Evolutionary conservation across 805 yeast species (phyloP), one percentile per base, ranked within the genome.

Genomic region (Kuraishia borneana): DNA sequence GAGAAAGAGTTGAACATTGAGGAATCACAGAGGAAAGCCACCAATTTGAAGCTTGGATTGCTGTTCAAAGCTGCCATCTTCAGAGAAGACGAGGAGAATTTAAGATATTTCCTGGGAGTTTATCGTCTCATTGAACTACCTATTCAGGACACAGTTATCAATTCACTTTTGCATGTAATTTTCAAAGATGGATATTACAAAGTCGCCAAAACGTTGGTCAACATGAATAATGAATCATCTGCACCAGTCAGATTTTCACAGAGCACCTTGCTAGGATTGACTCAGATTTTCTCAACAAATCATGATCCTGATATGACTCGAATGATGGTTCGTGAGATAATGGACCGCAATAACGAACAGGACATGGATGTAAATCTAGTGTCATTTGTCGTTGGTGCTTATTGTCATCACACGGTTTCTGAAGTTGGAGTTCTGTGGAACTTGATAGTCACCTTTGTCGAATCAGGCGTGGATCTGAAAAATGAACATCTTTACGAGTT

Each of bases 51-150:
- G n/a, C 38, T 40, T 4, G 37, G 41, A 30, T 17, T 18, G 12
- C 33, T 53, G 1, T 21, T 52, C n/a, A 30, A 36, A 22, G 19
- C 26, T 32, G 53, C 56, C 2, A 37, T 42, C 21, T 31, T 21
- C 3, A 18, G 50, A 12, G 37, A 45, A 28, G 56, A 53, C 38
- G 39, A 50, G 2, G 36, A 36, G 10, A 40, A 39, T 8, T 29
- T 45, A 2, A 10, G 41, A 8, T 31, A 37, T 6, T 25, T 50
- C 7, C 18, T 50, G 4, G 19, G 32, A 10, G 27, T 36, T 2
- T n/a, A n/a, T n/a, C n/a, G n/a, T n/a, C n/a, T n/a, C n/a, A n/a
- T n/a, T n/a, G n/a, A n/a, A n/a, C n/a, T n/a, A n/a, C n/a, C n/a
- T n/a, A n/a, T n/a, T n/a, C n/a, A n/a, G n/a, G n/a, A n/a, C n/a